Evolutionary conservation across 2,329 filamentous ascomycete species (phyloP), one percentile per base, ranked within the genome.

Genomic region (Bisporella sp.): DNA sequence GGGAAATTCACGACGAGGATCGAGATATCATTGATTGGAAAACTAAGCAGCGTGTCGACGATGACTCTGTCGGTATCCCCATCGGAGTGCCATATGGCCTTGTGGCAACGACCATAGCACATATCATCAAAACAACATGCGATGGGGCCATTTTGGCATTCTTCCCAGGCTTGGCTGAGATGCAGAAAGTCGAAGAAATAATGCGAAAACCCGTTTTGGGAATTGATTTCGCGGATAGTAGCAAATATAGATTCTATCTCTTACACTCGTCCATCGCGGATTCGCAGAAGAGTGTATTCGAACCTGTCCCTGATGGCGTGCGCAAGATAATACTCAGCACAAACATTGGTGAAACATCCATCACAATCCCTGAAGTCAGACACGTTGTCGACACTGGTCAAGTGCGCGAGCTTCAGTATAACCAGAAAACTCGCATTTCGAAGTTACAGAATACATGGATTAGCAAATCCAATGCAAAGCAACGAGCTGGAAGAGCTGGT

Each of bases 301-400:
- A 79, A 30, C 73, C 74, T 5, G 70, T 91, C 5, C 89, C 90
- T 0, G 67, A 71, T 1, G 89, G 89, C 1, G 89, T 87, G 68
- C 79, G 93, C 41, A 99, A 97, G 69, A 81, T 97, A 11, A 89
- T 97, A 40, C 87, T 92, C 5, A 88, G 92, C 1, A 97, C 93
- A 48, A 97, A 97, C 61, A 91, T 97, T 5, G 93, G 93, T 3
- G 93, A 99, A 68, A 97, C 93, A 0, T 97, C 92, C 3, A 96
- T 97, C 65, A 97, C 93, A 0, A 97, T 99, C 52, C 89, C 95
- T 62, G 93, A 97, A 64, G 86, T 97, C 45, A 85, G 96, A 4
- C 90, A 89, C 4, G 93, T 97, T 46, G 90, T 99, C 55, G 93
- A 97, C 66, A 92, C 86, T 9, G 92, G 93, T 30, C 84, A 89